A percentile compares a stretch with the other conserved stretches of the same genome.
These are phyloP conservation scores for Pythium angustatum DNA, from an alignment of 352 stramenopile species.

Conservation along the genomic window DNA sequence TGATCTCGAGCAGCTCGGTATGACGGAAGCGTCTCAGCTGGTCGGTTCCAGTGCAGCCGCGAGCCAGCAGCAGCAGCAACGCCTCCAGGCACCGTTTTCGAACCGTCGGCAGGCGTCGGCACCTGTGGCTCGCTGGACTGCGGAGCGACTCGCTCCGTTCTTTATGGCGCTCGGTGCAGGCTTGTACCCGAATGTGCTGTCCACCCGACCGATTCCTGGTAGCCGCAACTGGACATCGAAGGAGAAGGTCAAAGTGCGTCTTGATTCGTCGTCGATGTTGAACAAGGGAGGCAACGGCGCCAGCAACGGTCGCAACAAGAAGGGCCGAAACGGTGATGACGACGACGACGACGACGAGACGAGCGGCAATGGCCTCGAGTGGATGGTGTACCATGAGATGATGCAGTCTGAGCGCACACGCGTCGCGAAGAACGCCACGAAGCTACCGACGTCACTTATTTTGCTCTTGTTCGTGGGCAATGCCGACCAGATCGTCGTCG, in stretches of 20 bases:
- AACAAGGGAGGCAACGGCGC: constrained; percentile 15
- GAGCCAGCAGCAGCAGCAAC: constrained; percentile 9
- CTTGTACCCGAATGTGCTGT: constrained; percentile 81
- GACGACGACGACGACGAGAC: constrained; percentile 34
- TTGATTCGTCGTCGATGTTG: constrained; percentile 62
- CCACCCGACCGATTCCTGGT: constrained; percentile 33
- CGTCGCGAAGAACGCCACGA: constrained; percentile 70
- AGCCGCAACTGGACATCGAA: constrained; percentile 76
- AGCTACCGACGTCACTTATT: constrained; percentile 58
- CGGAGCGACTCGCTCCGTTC: constrained; percentile 48
- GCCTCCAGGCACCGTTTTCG: not conserved
- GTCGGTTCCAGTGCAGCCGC: constrained; percentile 16
- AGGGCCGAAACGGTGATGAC: constrained; percentile 6
- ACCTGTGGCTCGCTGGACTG: not conserved
- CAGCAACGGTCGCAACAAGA: constrained; percentile 25
- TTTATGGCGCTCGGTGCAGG: constrained; percentile 67
- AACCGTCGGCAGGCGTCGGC: constrained; percentile 2
- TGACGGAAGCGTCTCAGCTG: constrained; percentile 52
- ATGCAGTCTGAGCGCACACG: constrained; percentile 75
- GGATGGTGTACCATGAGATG: constrained; percentile 85
- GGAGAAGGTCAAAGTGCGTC: constrained; percentile 80
- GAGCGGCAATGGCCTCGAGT: constrained; percentile 43
- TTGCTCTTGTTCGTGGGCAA: constrained; percentile 67
- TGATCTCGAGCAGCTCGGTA: constrained; percentile 57
- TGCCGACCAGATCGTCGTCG: constrained; percentile 27